Base-by-base conservation (phyloP, 768 basidiomycete genomes). In the Mycena floridula region DNA sequence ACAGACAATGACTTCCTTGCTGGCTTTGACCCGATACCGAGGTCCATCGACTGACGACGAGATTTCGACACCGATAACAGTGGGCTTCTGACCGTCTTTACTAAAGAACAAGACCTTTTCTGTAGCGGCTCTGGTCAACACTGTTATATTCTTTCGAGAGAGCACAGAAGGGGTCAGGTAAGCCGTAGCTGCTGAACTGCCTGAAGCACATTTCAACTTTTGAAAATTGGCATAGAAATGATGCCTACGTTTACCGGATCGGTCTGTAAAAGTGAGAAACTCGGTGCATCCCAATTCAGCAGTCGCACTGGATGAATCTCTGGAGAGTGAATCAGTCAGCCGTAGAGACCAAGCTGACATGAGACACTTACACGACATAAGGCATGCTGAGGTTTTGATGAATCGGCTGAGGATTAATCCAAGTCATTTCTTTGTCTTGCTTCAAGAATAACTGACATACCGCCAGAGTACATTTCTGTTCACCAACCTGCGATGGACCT, bases 1-100 rank as follows among this genome's bases (percentile, higher is more conserved):
- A 13, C 55, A 66, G 15, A 81, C 50, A 12, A 81, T 62, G 28
- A 81, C 64, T 51, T 81, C 78, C 47, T 70, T 73, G 46, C 53
- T 52, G 1, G 75, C 78, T 7, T 48, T 64, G 1, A 63, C 69
- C 3, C 58, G 59, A 46, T 64, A 72, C 26, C 43, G 54, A 7
- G 36, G 46, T 7, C 49, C 54, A 36, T 38, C 40, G 15, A 28
- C 16, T 39, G 11, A 47, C 16, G 23, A 22, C 7, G 41, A 26
- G 2, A 42, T 32, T 20, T 47, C 28, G 25, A 53, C 49, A 4
- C 51, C 51, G 1, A 25, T 45, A 1, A 46, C 52, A 11, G 46
- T 39, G n/a, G 52, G 52, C 1, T 16, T 43, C 24, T 37, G 20
- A 3, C 7, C 24, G 5, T 48, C 42, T n/a, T n/a, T n/a, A n/a